Base-by-base conservation (phyloP, 208 protist species). In the Blastocrithidia nonstop region DNA sequence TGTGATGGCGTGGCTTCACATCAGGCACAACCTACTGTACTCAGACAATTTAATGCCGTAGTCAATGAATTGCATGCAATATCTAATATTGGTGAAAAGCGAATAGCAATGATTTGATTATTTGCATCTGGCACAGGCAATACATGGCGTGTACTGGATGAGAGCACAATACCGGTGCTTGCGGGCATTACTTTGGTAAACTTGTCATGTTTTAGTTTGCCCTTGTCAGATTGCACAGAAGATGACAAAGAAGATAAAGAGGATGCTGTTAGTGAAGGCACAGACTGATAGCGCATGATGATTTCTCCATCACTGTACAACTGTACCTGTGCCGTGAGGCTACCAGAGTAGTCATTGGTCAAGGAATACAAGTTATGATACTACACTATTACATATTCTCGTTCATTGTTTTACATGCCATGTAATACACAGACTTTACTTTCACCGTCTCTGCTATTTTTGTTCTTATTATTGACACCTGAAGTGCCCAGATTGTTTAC, bases 241-340 rank as follows among this genome's bases (percentile, higher is more conserved):
- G 29, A 11, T n/a, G 29, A n/a, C 29, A n/a, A 35, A 11, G 29
- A 35, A 11, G 29, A 35, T 11, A n/a, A n/a, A n/a, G n/a, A n/a
- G n/a, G n/a, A n/a, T n/a, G n/a, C n/a, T n/a, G n/a, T n/a, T n/a
- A n/a, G n/a, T n/a, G 42, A 16, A 4, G 62, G 57, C 27, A 68
- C 37, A n/a, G 49, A n/a, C 23, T 28, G 28, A 61, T 77, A 77
- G 19, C 69, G 62, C 44, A 77, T 60, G 24, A 77, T 47, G 40
- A 77, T 57, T 8, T 55, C 61, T 25, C 69, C 69, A 44, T 66
- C 52, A 0, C 41, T 28, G 39, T 53, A 65, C 28, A 72, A 50
- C 48, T 28, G 50, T 13, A 77, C 60, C 64, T 77, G 69, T 16
- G 69, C 64, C 19, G 53, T 77, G 28, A 77, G 52, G n/a, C n/a